Percentiles rank a stretch among this genome's conserved stretches.
phyloP scores from a whole-genome alignment of 2,329 filamentous ascomycete genomes.

The Colletotrichum siamense region DNA sequence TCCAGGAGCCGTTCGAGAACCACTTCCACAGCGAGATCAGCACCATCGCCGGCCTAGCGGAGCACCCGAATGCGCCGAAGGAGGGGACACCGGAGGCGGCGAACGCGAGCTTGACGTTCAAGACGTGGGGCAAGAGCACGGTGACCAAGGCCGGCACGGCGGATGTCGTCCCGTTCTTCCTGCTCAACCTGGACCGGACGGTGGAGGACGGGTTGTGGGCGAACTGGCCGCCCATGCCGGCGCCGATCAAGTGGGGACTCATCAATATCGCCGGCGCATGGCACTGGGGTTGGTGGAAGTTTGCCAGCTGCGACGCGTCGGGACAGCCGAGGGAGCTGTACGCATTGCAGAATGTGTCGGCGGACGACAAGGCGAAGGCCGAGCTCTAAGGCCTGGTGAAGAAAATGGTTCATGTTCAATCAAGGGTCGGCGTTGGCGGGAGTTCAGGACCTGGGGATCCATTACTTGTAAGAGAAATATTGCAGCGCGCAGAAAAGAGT shows the following conservation, averaged over 20 bases:
- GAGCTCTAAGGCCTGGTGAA: background rate
- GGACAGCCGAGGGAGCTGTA: conserved; percentile 61
- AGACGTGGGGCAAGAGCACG: conserved; percentile 67
- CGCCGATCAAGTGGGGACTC: conserved; percentile 63
- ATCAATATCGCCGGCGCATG: conserved; percentile 63
- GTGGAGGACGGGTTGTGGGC: conserved; percentile 65
- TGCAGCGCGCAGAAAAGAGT: background rate
- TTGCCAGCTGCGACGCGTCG: conserved; percentile 63
- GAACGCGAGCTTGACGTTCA: conserved; percentile 56
- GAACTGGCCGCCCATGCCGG: conserved; percentile 70
- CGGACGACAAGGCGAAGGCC: conserved; percentile 5
- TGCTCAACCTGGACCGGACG: conserved; percentile 66
- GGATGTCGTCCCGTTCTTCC: conserved; percentile 69
- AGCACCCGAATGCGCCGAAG: conserved; percentile 56
- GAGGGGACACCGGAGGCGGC: conserved; percentile 49
- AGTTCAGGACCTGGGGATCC: background rate
- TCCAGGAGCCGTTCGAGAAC: conserved; percentile 54
- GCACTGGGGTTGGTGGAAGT: conserved; percentile 67
- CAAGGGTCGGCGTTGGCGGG: background rate
- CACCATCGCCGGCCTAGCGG: conserved; percentile 54
- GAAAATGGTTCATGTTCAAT: background rate
- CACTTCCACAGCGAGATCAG: conserved; percentile 63
- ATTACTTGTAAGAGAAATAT: conserved; percentile 8
- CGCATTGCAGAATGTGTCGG: conserved; percentile 40
- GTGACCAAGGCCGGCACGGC: conserved; percentile 64